Evolutionary conservation across 1,139 yeast species (phyloP), one percentile per base, ranked within the genome.

Genomic region (Sugiyamaella sp.): DNA sequence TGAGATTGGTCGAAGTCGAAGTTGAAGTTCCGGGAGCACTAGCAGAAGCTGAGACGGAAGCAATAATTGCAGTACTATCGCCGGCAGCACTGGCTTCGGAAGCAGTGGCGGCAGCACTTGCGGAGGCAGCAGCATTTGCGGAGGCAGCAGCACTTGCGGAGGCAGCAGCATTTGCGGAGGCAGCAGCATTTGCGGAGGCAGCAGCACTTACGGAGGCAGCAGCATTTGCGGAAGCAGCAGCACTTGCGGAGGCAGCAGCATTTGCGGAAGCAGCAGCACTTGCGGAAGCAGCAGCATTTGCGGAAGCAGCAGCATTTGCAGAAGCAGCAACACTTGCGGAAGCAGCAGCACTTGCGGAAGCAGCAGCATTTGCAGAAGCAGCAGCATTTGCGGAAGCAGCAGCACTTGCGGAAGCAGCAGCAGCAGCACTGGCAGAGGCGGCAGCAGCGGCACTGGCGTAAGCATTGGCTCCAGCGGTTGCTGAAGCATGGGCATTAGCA

Each of bases 181-280:
- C 44, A 2, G n/a, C 20, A 8, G 21, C 44, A 4, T 19, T 4
- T 37, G 41, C 24, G 10, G 25, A 24, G 14, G 32, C 21, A 16
- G 44, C n/a, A 20, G 44, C 44, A 24, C 16, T 2, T 9, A 19
- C 44, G 19, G 24, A 32, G 21, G 35, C 16, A 14, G 32, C 17
- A n/a, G 42, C 24, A 9, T 48, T 16, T 24, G 44, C 44, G n/a
- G 44, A 40, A 20, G 44, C 44, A 40, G 44, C 33, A 21, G 44
- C 44, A n/a, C n/a, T 8, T 4, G 44, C 44, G 14, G 21, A 16
- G 20, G 32, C 44, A 21, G 44, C n/a, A 20, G 44, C 44, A 24
- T 12, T 2, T 9, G 32, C 44, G 19, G 44, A 29, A 22, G 44
- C 44, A 22, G 29, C 8, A 19, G 38, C 38, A 32, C 37, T 37